Evolutionary conservation across 1,139 yeast species (phyloP).

Genomic region (Yamadazyma membranifaciens): DNA sequence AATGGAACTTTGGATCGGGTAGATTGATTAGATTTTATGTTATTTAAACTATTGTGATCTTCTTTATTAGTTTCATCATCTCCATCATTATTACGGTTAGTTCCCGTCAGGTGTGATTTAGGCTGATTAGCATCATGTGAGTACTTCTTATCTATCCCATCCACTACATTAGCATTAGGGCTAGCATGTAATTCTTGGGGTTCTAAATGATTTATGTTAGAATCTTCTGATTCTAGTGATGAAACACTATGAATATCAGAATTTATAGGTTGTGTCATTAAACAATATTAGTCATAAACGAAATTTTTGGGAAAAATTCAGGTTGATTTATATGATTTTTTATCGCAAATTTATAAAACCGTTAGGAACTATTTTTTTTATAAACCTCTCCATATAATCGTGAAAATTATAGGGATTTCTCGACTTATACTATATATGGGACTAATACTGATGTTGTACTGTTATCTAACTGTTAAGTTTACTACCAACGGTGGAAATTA

Average conservation of each 20-base stretch:
- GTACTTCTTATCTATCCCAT: neutral
- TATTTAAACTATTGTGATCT: conserved; percentile 1
- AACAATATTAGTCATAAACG: neutral
- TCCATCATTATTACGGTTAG: neutral
- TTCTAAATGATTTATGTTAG: conserved; percentile 1
- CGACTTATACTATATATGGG: too few species aligned
- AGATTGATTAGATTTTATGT: conserved; percentile 1
- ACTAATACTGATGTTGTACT: too few species aligned
- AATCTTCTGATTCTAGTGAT: conserved; percentile 10
- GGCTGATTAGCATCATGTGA: too few species aligned
- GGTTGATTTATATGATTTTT: neutral
- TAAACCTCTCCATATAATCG: too few species aligned
- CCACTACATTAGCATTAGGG: neutral
- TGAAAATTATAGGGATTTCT: too few species aligned
- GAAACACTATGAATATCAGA: conserved; percentile 6
- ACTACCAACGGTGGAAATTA: too few species aligned
- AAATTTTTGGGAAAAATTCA: neutral
- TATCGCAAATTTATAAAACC: too few species aligned
- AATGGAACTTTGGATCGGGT: conserved; percentile 34
- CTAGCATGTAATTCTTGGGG: conserved; percentile 32
- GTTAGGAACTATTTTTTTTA: neutral
- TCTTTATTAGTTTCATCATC: neutral
- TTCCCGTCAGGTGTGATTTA: neutral
- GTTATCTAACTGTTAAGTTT: too few species aligned
- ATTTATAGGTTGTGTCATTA: neutral